phyloP scores from a whole-genome alignment of 176 grass and related monocot species.

The Rhynchospora pubera region DNA sequence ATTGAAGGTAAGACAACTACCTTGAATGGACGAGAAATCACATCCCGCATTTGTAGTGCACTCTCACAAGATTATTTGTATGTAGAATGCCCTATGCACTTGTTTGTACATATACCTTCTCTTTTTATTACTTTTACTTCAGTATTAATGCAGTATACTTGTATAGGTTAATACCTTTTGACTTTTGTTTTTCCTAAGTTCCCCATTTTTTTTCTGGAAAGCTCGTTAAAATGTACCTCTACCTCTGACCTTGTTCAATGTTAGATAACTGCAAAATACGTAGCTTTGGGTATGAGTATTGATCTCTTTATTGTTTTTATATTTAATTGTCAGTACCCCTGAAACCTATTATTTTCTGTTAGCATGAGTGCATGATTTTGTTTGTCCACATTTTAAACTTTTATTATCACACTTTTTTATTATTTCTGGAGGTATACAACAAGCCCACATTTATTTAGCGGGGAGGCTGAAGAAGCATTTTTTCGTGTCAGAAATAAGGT shows the following conservation, averaged over 20 bases:
- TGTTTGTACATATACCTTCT: neutral
- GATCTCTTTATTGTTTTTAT: neutral
- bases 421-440: slow-evolving; percentile 68
- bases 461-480: slow-evolving; percentile 72
- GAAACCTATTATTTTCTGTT: neutral
- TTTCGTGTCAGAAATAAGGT: slow-evolving; percentile 77
- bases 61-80: slow-evolving; percentile 91
- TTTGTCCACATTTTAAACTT: neutral
- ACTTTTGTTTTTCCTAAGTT: neutral
- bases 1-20: slow-evolving; percentile 59
- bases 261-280: neutral
- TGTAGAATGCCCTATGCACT: slow-evolving; percentile 19
- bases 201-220: too few relatives aligned
- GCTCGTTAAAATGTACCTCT: too few relatives aligned
- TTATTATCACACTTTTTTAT: neutral
- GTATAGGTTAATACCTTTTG: neutral
- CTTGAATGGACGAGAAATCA: slow-evolving; percentile 70
- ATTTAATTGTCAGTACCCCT: neutral
- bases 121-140: neutral
- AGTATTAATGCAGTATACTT: slow-evolving; percentile 7
- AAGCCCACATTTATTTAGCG: slow-evolving; percentile 84
- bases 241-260: neutral
- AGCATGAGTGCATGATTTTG: neutral
- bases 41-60: slow-evolving; percentile 51
- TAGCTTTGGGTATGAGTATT: neutral